Base-by-base conservation (phyloP, 2,329 filamentous ascomycete species). In the Sporothrix euskadiensis region DNA sequence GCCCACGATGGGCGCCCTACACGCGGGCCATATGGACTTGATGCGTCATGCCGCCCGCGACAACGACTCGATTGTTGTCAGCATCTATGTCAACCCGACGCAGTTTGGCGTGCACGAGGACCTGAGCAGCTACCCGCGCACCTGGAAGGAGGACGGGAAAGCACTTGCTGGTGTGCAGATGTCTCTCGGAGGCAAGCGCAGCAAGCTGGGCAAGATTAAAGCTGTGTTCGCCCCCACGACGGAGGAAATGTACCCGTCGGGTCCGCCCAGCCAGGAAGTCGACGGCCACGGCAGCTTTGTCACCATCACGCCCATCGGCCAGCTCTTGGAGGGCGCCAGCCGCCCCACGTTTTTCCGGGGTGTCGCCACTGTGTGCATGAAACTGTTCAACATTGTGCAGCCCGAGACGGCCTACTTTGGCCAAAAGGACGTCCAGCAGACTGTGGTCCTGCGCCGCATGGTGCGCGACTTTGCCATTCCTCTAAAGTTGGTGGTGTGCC, bases 391-490 rank as follows among this genome's bases (percentile, higher is more conserved):
- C 79, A 92, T 94, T 72, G 90, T 93, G 63, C 86, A 89, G 76
- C 91, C 93, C 4, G 91, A 94, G 73, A 88, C 88, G 61, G 93
- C 94, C 5, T 96, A 97, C 83, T 98, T 99, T 84, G 96, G 96
- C 4, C 96, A 98, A 82, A 99, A 99, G 83, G 96, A 99, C 81
- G 90, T 98, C 26, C 96, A 99, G 84, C 96, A 99, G 83, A 97
- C 94, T 0, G 92, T 97, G 22, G 88, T 99, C 12, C 92, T 99
- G 78, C 90, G 89, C 78, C 89, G 92, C 61, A 90, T 99, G 88
- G 92, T 98, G 44, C 87, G 89, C 77, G 96, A 99, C 81, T 94
- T 99, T 77, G 89, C 94, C 80, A 82, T 98, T 56, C 89, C 92
- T 54, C 92, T 89, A 3, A 85, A 92, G 30, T 89, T 98, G 9